Evolutionary conservation across 2,329 filamentous ascomycete genomes (phyloP), one percentile per base, ranked within the genome.

Genomic region (Phyllosticta ampelicida): DNA sequence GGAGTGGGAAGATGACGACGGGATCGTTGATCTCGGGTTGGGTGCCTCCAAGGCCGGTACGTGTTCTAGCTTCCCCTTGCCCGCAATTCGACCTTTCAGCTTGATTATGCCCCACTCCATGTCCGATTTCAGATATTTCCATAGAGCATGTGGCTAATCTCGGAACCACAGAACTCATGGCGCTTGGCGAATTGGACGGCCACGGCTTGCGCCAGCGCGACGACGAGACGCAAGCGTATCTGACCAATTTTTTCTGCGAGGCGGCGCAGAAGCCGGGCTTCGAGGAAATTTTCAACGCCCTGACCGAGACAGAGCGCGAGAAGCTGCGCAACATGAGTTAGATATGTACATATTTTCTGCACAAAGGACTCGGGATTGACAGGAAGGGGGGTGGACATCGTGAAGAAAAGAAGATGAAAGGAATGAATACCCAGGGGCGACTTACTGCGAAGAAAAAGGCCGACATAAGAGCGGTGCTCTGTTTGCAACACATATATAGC

Each of bases 191-290:
- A 0, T 76, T 77, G 1, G 80, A 79, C 53, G 71, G 71, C 2
- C 74, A 75, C 0, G 74, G 74, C 51, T 70, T 69, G 2, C 83
- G 90, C 56, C 83, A 86, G 67, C 82, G 86, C 30, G 92, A 97
- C 68, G 90, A 96, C 68, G 90, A 96, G 77, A 96, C 91, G 8
- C 89, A 95, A 70, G 82, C 81, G 3, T 96, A 90, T 70, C 77
- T 97, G 52, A 80, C 84, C 1, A 84, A 91, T 13, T 96, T 95
- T 75, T 96, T 96, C 74, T 77, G 74, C 50, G 73, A 76, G 49
- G 76, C 78, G 51, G 79, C 76, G 13, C 70, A 73, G n/a, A 79
- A 79, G 62, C 72, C 75, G 1, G 79, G 74, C 11, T 85, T 85
- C 65, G 73, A 73, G 26, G 77, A 79, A 54, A 68, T 82, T 21